Evolutionary conservation across 495 filamentous ascomycete species (phyloP), one percentile per base, ranked within the genome.

Genomic region (Penicillium crystallinum): DNA sequence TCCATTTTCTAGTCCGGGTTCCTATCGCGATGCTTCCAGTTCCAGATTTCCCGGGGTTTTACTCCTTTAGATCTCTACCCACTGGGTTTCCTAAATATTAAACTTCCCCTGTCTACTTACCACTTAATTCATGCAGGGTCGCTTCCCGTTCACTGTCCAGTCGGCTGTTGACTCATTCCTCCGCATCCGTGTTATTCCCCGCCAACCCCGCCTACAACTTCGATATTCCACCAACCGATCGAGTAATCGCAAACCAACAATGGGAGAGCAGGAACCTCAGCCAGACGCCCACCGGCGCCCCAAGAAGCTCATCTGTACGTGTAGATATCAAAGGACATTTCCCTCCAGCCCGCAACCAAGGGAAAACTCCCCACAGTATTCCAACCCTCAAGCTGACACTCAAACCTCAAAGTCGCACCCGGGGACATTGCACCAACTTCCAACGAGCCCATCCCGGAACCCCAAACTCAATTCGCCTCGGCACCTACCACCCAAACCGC

Each of bases 391-490:
- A 43, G 42, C 59, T 66, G 50, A 67, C 61, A 49, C 46, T 18
- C 17, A 41, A 18, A 15, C 9, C 27, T 12, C 8, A 36, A 58
- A 76, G 74, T 77, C 42, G 74, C 74, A 21, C 74, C 74, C 6
- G 74, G 74, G 6, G 74, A 77, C 44, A 72, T 74, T 41, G 54
- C 61, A 41, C 36, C 54, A 40, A 63, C 56, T 25, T 31, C 61
- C 14, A 45, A 61, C 6, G 36, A 47, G n/a, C 37, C 56, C 21
- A 52, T n/a, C 12, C 59, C 9, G 11, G 55, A 60, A 59, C 62
- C 65, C 59, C 81, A 91, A 57, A 1, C 85, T 81, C 43, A 90
- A 71, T 33, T 86, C 82, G 30, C 74, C 73, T 36, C 82, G 69
- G 34, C 27, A 48, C 38, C 41, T 42, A 38, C 19, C 55, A 29